phyloP scores from a whole-genome alignment of 257 asterid genomes.

The Solanum ahanhuiri region DNA sequence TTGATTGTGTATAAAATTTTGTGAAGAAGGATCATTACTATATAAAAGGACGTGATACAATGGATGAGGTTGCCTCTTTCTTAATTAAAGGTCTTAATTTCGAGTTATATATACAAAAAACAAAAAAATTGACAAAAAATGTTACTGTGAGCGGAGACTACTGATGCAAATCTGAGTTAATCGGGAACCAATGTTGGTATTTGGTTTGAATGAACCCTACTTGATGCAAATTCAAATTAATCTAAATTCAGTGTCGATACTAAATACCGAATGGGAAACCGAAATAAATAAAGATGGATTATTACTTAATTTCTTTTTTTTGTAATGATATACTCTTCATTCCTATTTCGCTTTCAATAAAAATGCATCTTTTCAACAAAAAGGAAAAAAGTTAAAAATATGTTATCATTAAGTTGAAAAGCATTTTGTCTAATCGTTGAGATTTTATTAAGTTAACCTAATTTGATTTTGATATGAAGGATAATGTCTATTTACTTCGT shows the following conservation, averaged over 20 bases:
- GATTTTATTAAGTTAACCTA: neutral
- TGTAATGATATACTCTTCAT: neutral
- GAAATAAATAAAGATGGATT: neutral
- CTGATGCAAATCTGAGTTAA: too few species aligned
- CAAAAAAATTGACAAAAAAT: rapidly evolving
- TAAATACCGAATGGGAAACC: neutral
- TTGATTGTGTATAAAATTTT: neutral
- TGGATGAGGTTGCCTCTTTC: rapidly evolving
- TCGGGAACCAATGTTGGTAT: too few species aligned
- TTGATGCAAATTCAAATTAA: neutral
- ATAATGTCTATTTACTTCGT: neutral
- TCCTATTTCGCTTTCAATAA: neutral
- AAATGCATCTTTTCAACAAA: neutral
- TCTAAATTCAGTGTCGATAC: rapidly evolving
- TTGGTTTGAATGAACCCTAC: neutral
- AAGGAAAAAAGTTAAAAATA: neutral
- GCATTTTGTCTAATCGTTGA: neutral
- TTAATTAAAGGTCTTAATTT: neutral
- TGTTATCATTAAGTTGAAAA: neutral
- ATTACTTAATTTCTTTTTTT: neutral
- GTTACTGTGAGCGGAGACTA: neutral
- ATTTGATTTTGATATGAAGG: neutral
- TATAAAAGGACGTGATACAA: too few species aligned
- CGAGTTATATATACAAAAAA: rapidly evolving
- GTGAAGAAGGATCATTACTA: neutral